These are phyloP conservation scores for Leishmania aethiopica DNA, from an alignment of 208 protist genomes.

Conservation along the genomic window DNA sequence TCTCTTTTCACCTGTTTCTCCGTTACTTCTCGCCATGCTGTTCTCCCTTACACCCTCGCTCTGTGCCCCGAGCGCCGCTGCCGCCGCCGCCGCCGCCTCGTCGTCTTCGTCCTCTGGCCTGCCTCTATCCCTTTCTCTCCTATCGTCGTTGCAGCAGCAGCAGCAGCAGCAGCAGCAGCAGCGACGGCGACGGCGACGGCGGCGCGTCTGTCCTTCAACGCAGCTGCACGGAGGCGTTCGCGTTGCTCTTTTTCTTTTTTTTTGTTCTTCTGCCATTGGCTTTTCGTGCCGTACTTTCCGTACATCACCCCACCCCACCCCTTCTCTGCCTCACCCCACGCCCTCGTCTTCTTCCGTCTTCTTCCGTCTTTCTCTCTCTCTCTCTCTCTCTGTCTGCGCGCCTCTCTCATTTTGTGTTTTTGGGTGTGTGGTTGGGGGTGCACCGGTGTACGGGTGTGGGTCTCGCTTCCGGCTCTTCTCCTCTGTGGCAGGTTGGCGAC, in stretches of 20 bases:
- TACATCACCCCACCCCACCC: background rate
- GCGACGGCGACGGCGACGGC: no score
- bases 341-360: background rate
- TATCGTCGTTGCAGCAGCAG: background rate
- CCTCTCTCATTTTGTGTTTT: background rate
- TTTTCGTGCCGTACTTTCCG: no score
- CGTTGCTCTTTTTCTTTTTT: no score
- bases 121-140: background rate
- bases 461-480: background rate
- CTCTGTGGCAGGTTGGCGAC: background rate
- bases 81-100: background rate
- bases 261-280: no score
- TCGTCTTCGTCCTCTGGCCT: background rate
- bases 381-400: background rate
- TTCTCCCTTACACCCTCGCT: background rate
- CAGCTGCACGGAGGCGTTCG: no score
- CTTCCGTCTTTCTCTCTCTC: background rate
- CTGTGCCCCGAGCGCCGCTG: background rate
- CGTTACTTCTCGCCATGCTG: background rate
- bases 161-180: background rate
- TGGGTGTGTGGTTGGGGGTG: background rate
- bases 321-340: background rate
- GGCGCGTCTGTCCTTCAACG: no score
- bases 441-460: background rate
- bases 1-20: background rate